phyloP scores from a whole-genome alignment of 495 filamentous ascomycete genomes.

The Hypoxylon cercidicola region DNA sequence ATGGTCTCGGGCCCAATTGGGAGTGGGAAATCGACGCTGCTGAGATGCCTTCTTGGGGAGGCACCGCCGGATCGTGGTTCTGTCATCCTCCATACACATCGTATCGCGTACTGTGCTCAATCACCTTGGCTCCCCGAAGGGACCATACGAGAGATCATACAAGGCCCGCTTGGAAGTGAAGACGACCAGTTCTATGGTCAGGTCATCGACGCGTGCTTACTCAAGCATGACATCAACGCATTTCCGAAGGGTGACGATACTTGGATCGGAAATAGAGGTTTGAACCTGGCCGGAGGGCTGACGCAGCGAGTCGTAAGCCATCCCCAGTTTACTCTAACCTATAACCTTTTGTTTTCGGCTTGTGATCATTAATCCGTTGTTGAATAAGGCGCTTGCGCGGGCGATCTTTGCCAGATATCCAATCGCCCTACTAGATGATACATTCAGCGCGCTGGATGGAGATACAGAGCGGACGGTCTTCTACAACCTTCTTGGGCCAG shows the following conservation, averaged over 20 bases:
- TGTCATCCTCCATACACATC: constrained; percentile 20
- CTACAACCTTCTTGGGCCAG: constrained; percentile 42
- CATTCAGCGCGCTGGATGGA: constrained; percentile 49
- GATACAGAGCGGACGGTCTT: constrained; percentile 47
- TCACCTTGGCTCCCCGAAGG: constrained; percentile 52
- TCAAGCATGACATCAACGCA: constrained; percentile 65
- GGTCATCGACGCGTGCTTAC: constrained; percentile 67
- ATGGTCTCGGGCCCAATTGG: constrained; percentile 54
- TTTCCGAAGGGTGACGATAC: constrained; percentile 66
- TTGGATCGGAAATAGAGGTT: constrained; percentile 70
- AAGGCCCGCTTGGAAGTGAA: constrained; percentile 20
- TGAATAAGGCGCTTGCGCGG: constrained; percentile 55
- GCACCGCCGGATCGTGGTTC: constrained; percentile 43
- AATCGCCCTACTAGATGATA: constrained; percentile 49
- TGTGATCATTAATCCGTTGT: not conserved
- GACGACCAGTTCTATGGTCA: constrained; percentile 64
- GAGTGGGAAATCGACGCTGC: constrained; percentile 53
- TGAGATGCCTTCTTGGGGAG: constrained; percentile 49
- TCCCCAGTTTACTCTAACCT: not conserved
- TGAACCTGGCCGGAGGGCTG: constrained; percentile 74
- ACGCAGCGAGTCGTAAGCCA: constrained; percentile 66
- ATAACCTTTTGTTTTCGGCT: constrained; percentile 3
- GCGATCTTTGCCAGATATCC: constrained; percentile 48
- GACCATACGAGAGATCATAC: constrained; percentile 53
- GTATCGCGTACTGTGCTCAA: constrained; percentile 47